Evolutionary conservation across 768 basidiomycete genomes (phyloP).

Genomic region (Scleroderma bovista): DNA sequence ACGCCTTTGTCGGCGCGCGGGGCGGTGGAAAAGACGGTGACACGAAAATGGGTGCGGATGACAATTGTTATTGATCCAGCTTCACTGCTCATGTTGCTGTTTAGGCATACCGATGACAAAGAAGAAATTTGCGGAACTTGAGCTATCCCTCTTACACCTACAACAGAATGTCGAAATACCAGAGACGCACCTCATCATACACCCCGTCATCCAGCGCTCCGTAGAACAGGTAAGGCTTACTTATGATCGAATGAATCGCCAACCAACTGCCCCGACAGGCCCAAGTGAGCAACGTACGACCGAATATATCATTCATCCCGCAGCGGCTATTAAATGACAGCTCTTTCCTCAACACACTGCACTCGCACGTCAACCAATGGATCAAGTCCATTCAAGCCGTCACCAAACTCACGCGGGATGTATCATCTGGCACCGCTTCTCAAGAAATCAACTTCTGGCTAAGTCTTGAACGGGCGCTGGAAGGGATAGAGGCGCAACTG

Average conservation of each 20-base stretch:
- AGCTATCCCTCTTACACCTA: conserved; percentile 87
- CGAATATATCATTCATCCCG: conserved; percentile 74
- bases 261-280: conserved; percentile 25
- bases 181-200: conserved; percentile 88
- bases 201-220: conserved; percentile 82
- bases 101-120: conserved; percentile 93
- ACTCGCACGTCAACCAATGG: conserved; percentile 94
- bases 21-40: conserved; percentile 72
- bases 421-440: conserved; percentile 89
- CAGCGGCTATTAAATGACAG: conserved; percentile 76
- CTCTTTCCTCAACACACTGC: conserved; percentile 88
- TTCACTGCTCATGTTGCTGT: conserved; percentile 4
- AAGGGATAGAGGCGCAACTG: conserved; percentile 88
- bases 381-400: conserved; percentile 97
- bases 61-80: conserved; percentile 6
- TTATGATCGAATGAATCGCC: conserved; percentile 29
- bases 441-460: conserved; percentile 99
- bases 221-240: conserved; percentile 57
- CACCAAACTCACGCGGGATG: conserved; percentile 92
- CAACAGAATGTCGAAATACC: conserved; percentile 99
- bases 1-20: conserved; percentile 89
- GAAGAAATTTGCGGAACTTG: conserved; percentile 98
- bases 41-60: conserved; percentile 64
- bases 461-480: conserved; percentile 87
- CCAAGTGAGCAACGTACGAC: conserved; percentile 50